Conservation (phyloP, 148 eudicot species). For the Chenopodium album region DNA sequence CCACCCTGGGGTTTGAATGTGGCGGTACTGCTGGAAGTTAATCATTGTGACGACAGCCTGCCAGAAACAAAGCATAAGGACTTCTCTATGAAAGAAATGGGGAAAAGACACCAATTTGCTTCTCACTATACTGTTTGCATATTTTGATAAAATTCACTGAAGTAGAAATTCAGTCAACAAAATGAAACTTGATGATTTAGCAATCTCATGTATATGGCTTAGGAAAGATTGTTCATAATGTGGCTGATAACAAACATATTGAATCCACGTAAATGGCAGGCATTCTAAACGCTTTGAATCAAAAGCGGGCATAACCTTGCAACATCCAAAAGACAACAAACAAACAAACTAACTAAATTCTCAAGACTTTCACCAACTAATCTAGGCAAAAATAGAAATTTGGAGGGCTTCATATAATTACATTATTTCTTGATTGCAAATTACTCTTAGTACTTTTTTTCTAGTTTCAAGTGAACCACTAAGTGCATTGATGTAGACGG, state of each 20-base stretch:
- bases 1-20: conserved; percentile 75
- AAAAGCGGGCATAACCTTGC: background rate
- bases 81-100: background rate
- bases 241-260: background rate
- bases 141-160: no score
- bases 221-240: background rate
- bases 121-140: background rate
- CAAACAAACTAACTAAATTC: background rate
- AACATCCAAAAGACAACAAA: background rate
- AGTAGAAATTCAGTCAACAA: background rate
- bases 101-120: background rate
- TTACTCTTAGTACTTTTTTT: background rate
- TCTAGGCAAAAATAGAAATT: background rate
- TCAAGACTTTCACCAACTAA: no score
- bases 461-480: background rate
- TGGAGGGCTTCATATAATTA: background rate
- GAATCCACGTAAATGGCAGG: background rate
- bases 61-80: conserved; percentile 7
- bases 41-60: conserved; percentile 65
- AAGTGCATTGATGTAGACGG: no score
- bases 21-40: conserved; percentile 67
- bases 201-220: background rate
- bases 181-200: background rate
- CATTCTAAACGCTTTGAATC: background rate
- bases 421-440: background rate